phyloP scores from a whole-genome alignment of 2,329 filamentous ascomycete species.

The Neoarthrinium moseri region DNA sequence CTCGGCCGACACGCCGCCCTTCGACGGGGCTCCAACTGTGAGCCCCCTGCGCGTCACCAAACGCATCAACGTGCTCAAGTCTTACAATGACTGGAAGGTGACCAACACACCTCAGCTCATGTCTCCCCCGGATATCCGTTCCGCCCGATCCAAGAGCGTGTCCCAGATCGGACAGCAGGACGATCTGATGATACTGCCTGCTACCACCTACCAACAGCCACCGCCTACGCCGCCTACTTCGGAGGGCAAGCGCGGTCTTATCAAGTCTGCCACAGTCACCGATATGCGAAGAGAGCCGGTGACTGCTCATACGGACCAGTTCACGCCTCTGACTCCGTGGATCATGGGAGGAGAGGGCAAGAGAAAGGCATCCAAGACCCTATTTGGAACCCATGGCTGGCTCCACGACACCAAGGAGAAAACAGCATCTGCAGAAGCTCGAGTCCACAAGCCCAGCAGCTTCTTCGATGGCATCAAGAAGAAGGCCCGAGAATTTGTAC shows the following conservation, averaged over 20 bases:
- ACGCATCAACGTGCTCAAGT: conserved; percentile 16
- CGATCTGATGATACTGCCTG: not conserved
- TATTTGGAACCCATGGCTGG: conserved; percentile 58
- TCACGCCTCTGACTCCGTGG: conserved; percentile 27
- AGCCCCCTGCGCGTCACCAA: conserved; percentile 15
- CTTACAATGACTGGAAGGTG: conserved; percentile 18
- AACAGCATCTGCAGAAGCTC: conserved; percentile 14
- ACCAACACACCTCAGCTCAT: not conserved
- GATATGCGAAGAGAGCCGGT: not conserved
- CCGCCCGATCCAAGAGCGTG: conserved; percentile 10
- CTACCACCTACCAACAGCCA: not conserved
- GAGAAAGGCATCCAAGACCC: conserved; percentile 44
- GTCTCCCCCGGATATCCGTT: not conserved
- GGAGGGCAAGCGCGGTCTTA: not conserved
- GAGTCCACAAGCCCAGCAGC: conserved; percentile 15
- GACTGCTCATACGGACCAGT: conserved; percentile 13
- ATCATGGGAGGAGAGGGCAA: conserved; percentile 16
- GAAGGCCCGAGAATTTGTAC: conserved; percentile 54
- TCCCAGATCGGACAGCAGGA: not conserved
- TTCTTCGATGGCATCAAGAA: conserved; percentile 33
- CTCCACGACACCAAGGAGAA: conserved; percentile 37
- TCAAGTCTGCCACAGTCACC: conserved; percentile 11
- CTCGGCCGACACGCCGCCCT: conserved; percentile 10
- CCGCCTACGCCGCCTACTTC: not conserved
- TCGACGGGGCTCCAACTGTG: conserved; percentile 17